Conservation (phyloP, 495 filamentous ascomycete species). For the Aspergillus panamensis region DNA sequence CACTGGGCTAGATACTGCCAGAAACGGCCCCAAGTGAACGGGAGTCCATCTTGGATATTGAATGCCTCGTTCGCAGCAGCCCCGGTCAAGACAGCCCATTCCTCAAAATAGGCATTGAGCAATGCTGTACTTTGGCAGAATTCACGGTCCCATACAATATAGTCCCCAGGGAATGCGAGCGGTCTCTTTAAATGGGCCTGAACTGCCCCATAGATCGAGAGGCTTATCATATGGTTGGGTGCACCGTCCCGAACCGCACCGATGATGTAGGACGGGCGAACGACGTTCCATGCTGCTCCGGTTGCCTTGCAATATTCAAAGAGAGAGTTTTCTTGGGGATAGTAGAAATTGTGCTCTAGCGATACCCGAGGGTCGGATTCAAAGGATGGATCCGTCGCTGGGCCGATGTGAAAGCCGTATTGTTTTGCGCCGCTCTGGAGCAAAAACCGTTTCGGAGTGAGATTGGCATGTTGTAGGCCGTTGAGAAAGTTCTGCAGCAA, state of each 20-base stretch:
- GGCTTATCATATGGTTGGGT: conserved; percentile 48
- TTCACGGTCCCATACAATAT: conserved; percentile 38
- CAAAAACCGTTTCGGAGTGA: conserved; percentile 46
- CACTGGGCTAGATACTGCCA: conserved; percentile 45
- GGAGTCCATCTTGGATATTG: conserved; percentile 41
- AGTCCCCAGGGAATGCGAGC: conserved; percentile 42
- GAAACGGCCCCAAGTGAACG: conserved; percentile 42
- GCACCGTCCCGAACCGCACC: conserved; percentile 48
- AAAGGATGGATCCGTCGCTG: conserved; percentile 37
- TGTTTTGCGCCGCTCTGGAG: conserved; percentile 52
- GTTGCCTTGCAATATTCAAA: conserved; percentile 18
- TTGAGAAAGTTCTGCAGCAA: conserved; percentile 48
- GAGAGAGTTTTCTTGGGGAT: conserved; percentile 45
- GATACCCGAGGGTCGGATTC: conserved; percentile 44
- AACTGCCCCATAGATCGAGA: conserved; percentile 48
- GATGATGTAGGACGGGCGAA: conserved; percentile 45
- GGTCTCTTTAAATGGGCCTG: conserved; percentile 32
- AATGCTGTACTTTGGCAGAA: conserved; percentile 36
- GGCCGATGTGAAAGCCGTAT: conserved; percentile 51
- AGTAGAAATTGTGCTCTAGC: conserved; percentile 52
- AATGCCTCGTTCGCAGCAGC: conserved; percentile 40
- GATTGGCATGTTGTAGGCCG: conserved; percentile 36
- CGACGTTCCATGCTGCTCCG: conserved; percentile 34
- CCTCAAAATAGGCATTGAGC: conserved; percentile 47
- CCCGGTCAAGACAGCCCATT: conserved; percentile 47